Base-by-base conservation (phyloP, 2,329 filamentous ascomycete species). In the Madurella fahalii region DNA sequence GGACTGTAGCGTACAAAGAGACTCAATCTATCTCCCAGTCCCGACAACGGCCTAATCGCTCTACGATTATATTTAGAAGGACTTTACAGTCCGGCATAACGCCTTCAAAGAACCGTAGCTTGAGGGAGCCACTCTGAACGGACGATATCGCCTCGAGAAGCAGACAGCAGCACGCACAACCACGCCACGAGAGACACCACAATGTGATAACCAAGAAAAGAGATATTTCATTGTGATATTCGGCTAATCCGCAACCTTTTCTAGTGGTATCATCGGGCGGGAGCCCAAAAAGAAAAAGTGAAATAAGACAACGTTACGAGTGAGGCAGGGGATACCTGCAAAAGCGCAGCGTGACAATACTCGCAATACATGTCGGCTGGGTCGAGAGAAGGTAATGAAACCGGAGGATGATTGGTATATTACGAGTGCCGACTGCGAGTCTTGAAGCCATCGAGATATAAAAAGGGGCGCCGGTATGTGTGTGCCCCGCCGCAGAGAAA, bases 251-350 rank as follows among this genome's bases (percentile, higher is more conserved):
- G 59, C 57, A 61, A 61, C 44, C 49, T 65, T 63, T 63, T 63
- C 61, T 64, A 63, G 57, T 66, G 65, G 65, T 67, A 67, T 67
- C 65, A 66, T 65, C 55, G 58, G 54, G 45, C 54, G 31, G 45
- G 50, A 50, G 51, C 45, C 44, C 25, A 25, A 48, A 47, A 53
- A 44, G 42, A 50, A 44, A 44, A 47, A 46, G 45, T 18, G 37
- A 53, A 47, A 42, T 37, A 44, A 47, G 47, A 54, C 41, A 49
- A 45, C 30, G 20, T 7, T 18, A 34, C 53, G 40, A 31, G 48
- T 51, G 43, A 12, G 16, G 9, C 39, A 41, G 11, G 16, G 11
- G 16, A 4, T 31, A 9, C 16, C 9, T 25, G 37, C 30, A 42
- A 49, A 39, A 49, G 16, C 17, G 37, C 45, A 39, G 30, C 12